Conservation (phyloP, 2,329 filamentous ascomycete species). For the Colletotrichum tabaci region DNA sequence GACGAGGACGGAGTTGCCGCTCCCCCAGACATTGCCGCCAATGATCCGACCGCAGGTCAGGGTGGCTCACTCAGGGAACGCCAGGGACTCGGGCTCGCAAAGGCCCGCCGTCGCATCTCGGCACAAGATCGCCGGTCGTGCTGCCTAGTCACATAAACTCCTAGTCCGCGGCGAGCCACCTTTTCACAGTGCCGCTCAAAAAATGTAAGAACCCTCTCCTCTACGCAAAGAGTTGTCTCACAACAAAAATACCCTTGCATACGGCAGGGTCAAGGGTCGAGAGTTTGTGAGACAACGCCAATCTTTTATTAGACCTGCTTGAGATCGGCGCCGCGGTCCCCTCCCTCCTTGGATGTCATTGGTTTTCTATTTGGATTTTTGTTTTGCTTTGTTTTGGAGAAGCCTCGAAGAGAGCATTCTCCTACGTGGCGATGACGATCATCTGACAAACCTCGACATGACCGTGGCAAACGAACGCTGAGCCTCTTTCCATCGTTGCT, state of each 20-base stretch:
- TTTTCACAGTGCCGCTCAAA: background rate
- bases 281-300: background rate
- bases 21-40: background rate
- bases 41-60: background rate
- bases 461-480: background rate
- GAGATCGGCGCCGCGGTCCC: background rate
- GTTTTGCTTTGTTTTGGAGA: background rate
- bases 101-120: background rate
- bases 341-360: background rate
- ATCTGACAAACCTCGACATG: background rate
- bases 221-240: background rate
- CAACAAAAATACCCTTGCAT: background rate
- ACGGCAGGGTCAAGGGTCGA: background rate
- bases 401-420: too few species aligned
- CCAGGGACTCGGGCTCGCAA: background rate
- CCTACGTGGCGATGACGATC: background rate
- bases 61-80: background rate
- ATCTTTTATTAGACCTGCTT: background rate
- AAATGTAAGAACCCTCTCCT: background rate
- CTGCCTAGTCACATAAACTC: background rate
- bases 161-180: background rate
- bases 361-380: too few species aligned
- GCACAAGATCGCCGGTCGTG: background rate
- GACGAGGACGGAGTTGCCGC: too few species aligned
- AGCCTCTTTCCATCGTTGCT: background rate